These are phyloP conservation scores for Lentinula aciculospora DNA, from an alignment of 768 basidiomycete species.

Conservation along the genomic window DNA sequence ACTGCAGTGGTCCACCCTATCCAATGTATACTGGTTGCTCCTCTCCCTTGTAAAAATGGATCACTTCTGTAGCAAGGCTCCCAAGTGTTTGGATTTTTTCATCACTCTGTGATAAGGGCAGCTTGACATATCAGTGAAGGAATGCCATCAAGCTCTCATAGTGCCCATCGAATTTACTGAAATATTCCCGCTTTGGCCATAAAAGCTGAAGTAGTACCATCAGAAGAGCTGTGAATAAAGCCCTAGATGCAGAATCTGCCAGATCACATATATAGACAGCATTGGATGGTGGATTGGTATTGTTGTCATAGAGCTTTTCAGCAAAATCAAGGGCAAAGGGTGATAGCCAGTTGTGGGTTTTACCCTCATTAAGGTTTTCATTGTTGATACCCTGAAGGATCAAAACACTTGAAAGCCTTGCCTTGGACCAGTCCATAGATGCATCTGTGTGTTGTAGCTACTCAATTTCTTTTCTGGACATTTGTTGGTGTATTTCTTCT, in stretches of 20 bases:
- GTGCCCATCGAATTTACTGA: neutral
- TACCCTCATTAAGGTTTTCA: neutral
- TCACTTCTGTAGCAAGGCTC: neutral
- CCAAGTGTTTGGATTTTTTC: neutral
- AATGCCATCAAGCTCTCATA: neutral
- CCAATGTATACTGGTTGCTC: neutral
- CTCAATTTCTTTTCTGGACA: neutral
- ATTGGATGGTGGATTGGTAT: neutral
- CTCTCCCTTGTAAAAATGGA: neutral
- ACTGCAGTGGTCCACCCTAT: neutral
- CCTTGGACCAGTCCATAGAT: neutral
- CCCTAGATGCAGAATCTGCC: neutral
- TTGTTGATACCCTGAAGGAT: neutral
- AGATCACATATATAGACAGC: neutral
- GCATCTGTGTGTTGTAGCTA: neutral
- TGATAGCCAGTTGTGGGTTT: neutral
- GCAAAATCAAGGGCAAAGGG: neutral
- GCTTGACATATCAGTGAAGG: neutral
- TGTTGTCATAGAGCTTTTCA: neutral
- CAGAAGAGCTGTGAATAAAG: neutral
- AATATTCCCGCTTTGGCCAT: neutral
- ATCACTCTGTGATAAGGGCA: neutral
- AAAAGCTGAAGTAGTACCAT: neutral
- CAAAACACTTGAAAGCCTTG: neutral
- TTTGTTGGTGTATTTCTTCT: neutral